Conservation (phyloP, 768 basidiomycete genomes). For the Pholiota microspora region DNA sequence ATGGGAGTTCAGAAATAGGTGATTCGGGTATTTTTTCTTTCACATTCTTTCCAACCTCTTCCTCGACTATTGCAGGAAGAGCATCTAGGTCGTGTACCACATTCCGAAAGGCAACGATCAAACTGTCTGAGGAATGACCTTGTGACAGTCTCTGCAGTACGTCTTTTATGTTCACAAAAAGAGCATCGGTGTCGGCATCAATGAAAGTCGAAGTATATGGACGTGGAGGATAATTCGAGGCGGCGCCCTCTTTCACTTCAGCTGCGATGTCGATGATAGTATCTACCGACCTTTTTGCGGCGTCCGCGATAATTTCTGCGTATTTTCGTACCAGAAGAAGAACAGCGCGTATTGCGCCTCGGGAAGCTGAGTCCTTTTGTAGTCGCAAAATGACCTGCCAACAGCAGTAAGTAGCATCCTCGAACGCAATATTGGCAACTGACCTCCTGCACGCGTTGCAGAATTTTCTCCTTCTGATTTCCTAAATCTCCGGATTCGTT, state of each 20-base stretch:
- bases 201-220: slow-evolving; percentile 12
- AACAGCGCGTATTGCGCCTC: slow-evolving; percentile 29
- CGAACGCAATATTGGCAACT: background rate
- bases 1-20: background rate
- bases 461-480: slow-evolving; percentile 19
- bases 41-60: slow-evolving; percentile 12
- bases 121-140: slow-evolving; percentile 29
- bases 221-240: slow-evolving; percentile 19
- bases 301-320: slow-evolving; percentile 19
- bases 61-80: slow-evolving; percentile 12
- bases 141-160: slow-evolving; percentile 34
- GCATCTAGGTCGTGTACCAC: slow-evolving; percentile 19
- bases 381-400: slow-evolving; percentile 27
- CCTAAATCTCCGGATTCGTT: background rate
- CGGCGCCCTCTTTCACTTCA: slow-evolving; percentile 6
- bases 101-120: slow-evolving; percentile 23
- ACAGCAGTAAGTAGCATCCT: background rate
- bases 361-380: slow-evolving; percentile 29
- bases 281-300: slow-evolving; percentile 16
- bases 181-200: slow-evolving; percentile 10
- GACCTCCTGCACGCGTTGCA: slow-evolving; percentile 31
- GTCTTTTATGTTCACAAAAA: slow-evolving; percentile 28
- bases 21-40: slow-evolving; percentile 8
- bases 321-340: slow-evolving; percentile 32
- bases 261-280: slow-evolving; percentile 9